Evolutionary conservation across 1,284 basidiomycete genomes (phyloP).

Genomic region (Ustilago tritici): DNA sequence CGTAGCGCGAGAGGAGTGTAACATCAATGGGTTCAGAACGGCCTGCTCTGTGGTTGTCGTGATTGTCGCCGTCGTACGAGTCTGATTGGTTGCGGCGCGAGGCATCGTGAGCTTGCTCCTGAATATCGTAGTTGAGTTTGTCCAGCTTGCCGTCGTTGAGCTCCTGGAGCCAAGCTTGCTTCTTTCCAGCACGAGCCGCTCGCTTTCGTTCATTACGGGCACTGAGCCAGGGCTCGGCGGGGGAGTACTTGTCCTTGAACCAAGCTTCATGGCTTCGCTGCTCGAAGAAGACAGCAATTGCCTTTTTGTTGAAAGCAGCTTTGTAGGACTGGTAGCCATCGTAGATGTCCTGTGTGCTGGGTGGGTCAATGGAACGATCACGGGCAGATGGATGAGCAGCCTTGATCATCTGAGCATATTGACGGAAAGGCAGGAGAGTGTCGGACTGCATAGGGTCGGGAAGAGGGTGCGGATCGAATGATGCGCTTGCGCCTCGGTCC

Average conservation of each 20-base stretch:
- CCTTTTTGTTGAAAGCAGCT: constrained; percentile 51
- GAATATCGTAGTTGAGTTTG: constrained; percentile 55
- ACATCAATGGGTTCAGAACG: constrained; percentile 38
- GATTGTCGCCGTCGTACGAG: constrained; percentile 23
- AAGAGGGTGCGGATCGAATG: constrained; percentile 15
- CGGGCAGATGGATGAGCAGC: constrained; percentile 50
- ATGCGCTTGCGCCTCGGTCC: constrained; percentile 8
- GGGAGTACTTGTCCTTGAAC: constrained; percentile 65
- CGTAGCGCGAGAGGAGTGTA: constrained; percentile 45
- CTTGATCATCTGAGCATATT: constrained; percentile 54
- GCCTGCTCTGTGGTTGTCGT: constrained; percentile 25
- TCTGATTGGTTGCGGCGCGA: constrained; percentile 13
- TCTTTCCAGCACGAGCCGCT: constrained; percentile 54
- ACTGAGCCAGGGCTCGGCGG: constrained; percentile 34
- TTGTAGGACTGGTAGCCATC: constrained; percentile 62
- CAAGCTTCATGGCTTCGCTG: constrained; percentile 56
- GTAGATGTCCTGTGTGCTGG: constrained; percentile 55
- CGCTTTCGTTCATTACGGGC: constrained; percentile 46
- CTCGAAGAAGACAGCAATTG: constrained; percentile 58
- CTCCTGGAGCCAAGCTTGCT: constrained; percentile 59
- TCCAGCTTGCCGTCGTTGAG: constrained; percentile 57
- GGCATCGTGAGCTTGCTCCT: constrained; percentile 13
- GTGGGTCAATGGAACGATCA: constrained; percentile 46
- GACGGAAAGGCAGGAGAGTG: constrained; percentile 49
- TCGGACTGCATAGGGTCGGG: constrained; percentile 55